Evolutionary conservation across 805 yeast genomes (phyloP), one percentile per base, ranked within the genome.

Genomic region (Starmera dryadoides): DNA sequence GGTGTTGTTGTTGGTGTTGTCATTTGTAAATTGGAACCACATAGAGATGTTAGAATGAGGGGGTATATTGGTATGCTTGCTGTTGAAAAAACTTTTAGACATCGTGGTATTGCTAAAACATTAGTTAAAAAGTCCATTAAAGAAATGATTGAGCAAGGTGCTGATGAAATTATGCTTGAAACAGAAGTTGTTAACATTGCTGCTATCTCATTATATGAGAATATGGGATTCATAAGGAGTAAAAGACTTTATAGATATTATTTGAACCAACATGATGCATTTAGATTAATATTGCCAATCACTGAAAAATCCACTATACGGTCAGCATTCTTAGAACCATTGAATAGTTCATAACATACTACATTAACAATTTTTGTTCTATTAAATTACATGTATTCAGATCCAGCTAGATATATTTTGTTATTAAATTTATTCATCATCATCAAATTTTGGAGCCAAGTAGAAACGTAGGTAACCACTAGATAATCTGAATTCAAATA

Each of bases 1-100:
- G 55, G 43, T 4, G 51, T 55, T 16, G 69, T 81, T 2, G 67
- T 89, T n/a, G 98, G 97, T 3, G 86, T 83, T 30, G 79, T 91
- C 7, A 85, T 93, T 6, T 80, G 94, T 38, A 86, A 88, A 52
- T 75, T 79, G 11, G 95, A 85, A 46, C 66, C 74, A 1, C 97
- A 91, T 60, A 70, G 91, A 42, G 69, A 73, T 18, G 80, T 76
- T 10, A 68, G 96, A 43, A 56, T 69, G 48, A 70, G 98, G 43
- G 98, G 98, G 0, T 93, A 93, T 54, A 89, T 93, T 22, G 98
- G 97, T 2, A 93, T 93, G 98, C 64, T 93, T 39, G 96, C 94
- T 0, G 95, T 91, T 11, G 79, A 80, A 37, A 77, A 78, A 30
- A 56, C 62, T 14, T 79, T 71, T 55, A 66, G 98, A 40, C 89